Percentiles rank a stretch among this genome's conserved stretches.
Evolutionary conservation across 1,284 basidiomycete genomes (phyloP).

Genomic region (Heliocybe sulcata): DNA sequence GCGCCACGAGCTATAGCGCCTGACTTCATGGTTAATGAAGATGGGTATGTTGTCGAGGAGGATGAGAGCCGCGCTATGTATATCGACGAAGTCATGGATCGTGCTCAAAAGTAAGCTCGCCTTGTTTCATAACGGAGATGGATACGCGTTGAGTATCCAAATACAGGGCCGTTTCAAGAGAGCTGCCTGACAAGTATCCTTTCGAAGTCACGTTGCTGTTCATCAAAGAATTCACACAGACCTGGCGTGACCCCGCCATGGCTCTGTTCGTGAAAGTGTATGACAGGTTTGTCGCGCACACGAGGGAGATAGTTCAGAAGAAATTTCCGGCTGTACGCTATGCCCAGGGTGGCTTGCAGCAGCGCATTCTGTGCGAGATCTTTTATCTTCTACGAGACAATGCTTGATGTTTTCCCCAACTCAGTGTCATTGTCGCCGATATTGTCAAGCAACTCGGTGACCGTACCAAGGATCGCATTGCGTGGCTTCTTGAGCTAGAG

Average conservation of each 20-base stretch:
- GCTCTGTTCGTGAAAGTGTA: slow-evolving; percentile 40
- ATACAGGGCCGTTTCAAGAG: slow-evolving; percentile 54
- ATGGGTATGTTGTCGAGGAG: slow-evolving; percentile 3
- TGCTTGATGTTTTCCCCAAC: not conserved
- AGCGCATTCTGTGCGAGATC: slow-evolving; percentile 41
- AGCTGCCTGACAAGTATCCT: slow-evolving; percentile 59
- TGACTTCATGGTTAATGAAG: slow-evolving; percentile 36
- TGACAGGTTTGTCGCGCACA: slow-evolving; percentile 27
- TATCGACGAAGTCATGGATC: slow-evolving; percentile 47
- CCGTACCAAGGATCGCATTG: slow-evolving; percentile 30
- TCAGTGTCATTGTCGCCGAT: slow-evolving; percentile 38
- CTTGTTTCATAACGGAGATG: not conserved
- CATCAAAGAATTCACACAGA: slow-evolving; percentile 34
- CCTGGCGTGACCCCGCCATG: slow-evolving; percentile 44
- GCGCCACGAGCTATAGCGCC: slow-evolving; percentile 5
- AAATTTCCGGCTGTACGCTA: slow-evolving; percentile 40
- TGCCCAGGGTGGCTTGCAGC: slow-evolving; percentile 43
- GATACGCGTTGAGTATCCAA: not conserved
- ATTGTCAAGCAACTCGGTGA: slow-evolving; percentile 37
- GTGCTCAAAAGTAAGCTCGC: slow-evolving; percentile 37
- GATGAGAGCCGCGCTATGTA: slow-evolving; percentile 28
- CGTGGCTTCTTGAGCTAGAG: slow-evolving; percentile 22
- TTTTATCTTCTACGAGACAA: not conserved
- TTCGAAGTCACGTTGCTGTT: slow-evolving; percentile 49
- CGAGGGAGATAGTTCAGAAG: slow-evolving; percentile 31